Evolutionary conservation across 768 basidiomycete species (phyloP), one percentile per base, ranked within the genome.

Genomic region (Clitopilus passeckerianus): DNA sequence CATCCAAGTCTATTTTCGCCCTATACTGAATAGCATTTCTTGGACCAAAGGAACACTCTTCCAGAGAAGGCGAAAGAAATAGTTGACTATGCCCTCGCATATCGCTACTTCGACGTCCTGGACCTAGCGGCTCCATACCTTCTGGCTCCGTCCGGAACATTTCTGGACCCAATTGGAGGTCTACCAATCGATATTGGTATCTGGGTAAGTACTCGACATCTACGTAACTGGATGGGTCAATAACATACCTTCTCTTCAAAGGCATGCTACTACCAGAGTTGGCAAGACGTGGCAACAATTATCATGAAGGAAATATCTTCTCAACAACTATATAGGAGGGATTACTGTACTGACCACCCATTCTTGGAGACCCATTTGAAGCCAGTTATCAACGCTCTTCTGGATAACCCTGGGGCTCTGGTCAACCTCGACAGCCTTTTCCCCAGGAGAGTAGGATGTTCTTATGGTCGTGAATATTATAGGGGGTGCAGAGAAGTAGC

Each of bases 31-130:
- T 41, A 41, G 5, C 37, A 30, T 30, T 23, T 22, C 14, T 43
- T 24, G 3, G 27, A 30, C 27, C 4, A 10, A 23, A 68, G 68
- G 27, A 57, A 61, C 15, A 41, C 60, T 30, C 41, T 65, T 2
- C 54, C 65, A 2, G 43, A 64, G 20, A 54, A 69, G 53, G 61
- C 68, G 0, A 23, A 64, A 15, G 64, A 67, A 10, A 53, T 69
- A 4, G 35, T 70, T 9, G 35, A 56, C 12, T 65, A 70, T 58
- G 69, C 67, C 15, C 59, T 61, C 6, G 64, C 59, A 14, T 66
- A 70, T 54, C 64, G 62, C 10, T 65, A 67, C 60, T 60, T 59
- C 10, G 63, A 60, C n/a, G 59, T 68, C 12, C 57, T 68, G 7
- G 59, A 67, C 46, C 62, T 61, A n/a, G 66, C 64, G 3, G 65